Evolutionary conservation across 2,329 filamentous ascomycete genomes (phyloP), one percentile per base, ranked within the genome.

Genomic region (Pseudocercospora macadamiae): DNA sequence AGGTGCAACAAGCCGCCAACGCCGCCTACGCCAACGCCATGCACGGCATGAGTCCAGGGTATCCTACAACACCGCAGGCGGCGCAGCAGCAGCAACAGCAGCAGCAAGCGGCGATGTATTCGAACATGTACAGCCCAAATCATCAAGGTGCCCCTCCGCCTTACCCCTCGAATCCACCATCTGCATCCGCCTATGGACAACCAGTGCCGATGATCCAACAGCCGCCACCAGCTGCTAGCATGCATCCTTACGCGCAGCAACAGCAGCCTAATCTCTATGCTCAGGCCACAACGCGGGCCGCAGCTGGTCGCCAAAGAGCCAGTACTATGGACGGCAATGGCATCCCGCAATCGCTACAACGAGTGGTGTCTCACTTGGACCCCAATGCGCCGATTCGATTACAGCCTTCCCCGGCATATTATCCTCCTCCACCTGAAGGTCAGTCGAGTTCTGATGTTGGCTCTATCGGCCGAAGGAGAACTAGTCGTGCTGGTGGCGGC

Each of bases 401-500:
- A 57, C 95, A 99, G 73, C 95, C 95, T 2, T 97, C 92, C 68
- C 95, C 95, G 4, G 95, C 95, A 1, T 99, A 99, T 76, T 99
- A 97, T 69, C 95, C 95, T 9, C 95, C 95, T 18, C 90, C 93
- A 1, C 87, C 89, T 5, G 93, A 97, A 65, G 90, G 91, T 8
- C 87, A 91, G 68, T 83, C 86, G 7, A 85, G 90, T 61, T 83
- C 87, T 49, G 84, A 83, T 59, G 80, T 85, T 21, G 79, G 81
- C n/a, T 85, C 78, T 75, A 82, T 89, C 26, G 86, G 89, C 39
- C 85, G 92, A 69, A 84, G 93, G 73, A 89, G 90, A 44, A 72
- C 70, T 19, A 73, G 71, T 71, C 84, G 92, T 56, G 83, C 69
- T 16, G 61, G 60, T 36, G 61, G 55, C 1, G 49, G 36, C 16